Evolutionary conservation across 108 stramenopile genomes (phyloP).

Genomic region (Cyclostephanos tholiformis): DNA sequence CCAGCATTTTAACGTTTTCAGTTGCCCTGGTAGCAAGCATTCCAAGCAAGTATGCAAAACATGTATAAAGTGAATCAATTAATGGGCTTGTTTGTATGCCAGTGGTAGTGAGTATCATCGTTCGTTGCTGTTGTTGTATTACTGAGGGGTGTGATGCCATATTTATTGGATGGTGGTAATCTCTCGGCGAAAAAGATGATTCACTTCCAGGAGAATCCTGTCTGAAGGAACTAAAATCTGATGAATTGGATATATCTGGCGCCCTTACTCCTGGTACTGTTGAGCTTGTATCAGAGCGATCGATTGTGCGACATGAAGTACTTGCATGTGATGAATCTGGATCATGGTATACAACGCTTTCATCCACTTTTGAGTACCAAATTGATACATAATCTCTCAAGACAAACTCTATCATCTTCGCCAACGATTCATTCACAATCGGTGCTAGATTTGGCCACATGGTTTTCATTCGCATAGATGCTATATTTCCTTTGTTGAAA

Average conservation of each 20-base stretch:
- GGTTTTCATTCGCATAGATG: constrained; percentile 42
- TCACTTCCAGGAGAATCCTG: constrained; percentile 3
- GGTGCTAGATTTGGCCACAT: constrained; percentile 78
- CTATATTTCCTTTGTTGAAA: constrained; percentile 40
- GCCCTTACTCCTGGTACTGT: background rate
- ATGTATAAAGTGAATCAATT: constrained; percentile 61
- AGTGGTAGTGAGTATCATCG: constrained; percentile 55
- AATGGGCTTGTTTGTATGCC: constrained; percentile 57
- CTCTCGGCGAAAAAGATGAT: constrained; percentile 7
- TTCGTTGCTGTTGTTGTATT: constrained; percentile 34
- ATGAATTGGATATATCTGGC: background rate
- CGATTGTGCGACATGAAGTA: background rate
- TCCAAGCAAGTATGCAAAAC: constrained; percentile 74
- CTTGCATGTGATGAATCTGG: constrained; percentile 16
- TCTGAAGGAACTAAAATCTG: background rate
- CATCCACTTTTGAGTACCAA: constrained; percentile 65
- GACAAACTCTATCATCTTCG: constrained; percentile 71
- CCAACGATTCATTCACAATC: constrained; percentile 59
- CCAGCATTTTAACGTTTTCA: constrained; percentile 80
- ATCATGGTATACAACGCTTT: constrained; percentile 26
- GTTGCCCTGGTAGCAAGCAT: constrained; percentile 65
- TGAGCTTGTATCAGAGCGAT: background rate
- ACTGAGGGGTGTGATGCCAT: constrained; percentile 16
- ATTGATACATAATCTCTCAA: constrained; percentile 74
- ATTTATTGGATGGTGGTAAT: background rate